Conservation (phyloP, 2,329 filamentous ascomycete species). For the Pseudogymnoascus sp. region DNA sequence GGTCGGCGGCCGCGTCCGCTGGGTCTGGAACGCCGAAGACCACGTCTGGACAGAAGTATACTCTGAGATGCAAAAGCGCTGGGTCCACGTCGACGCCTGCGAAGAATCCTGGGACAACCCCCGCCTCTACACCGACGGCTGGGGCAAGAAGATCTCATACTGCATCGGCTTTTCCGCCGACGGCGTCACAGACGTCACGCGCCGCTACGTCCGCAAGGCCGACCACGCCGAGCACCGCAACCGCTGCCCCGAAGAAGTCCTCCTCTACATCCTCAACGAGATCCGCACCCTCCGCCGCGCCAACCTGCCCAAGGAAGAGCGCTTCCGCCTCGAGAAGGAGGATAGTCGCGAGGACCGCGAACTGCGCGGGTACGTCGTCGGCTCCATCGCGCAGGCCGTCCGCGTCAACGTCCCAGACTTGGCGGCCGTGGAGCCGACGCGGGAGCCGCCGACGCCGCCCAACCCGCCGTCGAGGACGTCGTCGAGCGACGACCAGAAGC, state of each 20-base stretch:
- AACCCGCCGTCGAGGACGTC: conserved; percentile 19
- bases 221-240: conserved; percentile 68
- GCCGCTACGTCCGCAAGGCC: conserved; percentile 63
- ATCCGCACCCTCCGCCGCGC: conserved; percentile 77
- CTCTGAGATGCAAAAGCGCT: conserved; percentile 84
- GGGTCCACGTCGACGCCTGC: conserved; percentile 94
- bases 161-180: conserved; percentile 95
- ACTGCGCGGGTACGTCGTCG: conserved; percentile 65
- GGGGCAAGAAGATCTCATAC: conserved; percentile 95
- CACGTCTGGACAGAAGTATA: conserved; percentile 98
- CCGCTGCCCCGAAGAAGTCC: conserved; percentile 78
- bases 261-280: conserved; percentile 87
- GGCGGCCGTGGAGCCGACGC: not conserved
- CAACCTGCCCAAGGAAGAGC: conserved; percentile 80
- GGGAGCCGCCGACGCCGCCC: conserved; percentile 20
- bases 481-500: conserved; percentile 48
- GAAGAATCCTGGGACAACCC: conserved; percentile 96
- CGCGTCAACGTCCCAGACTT: conserved; percentile 12
- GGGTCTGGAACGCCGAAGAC: conserved; percentile 98
- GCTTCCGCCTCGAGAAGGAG: conserved; percentile 73
- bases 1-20: conserved; percentile 81
- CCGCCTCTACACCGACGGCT: conserved; percentile 84
- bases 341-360: conserved; percentile 70
- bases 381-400: conserved; percentile 65
- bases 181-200: conserved; percentile 60